Base-by-base conservation (phyloP, 2,329 filamentous ascomycete species). In the Penicillium glabrum region DNA sequence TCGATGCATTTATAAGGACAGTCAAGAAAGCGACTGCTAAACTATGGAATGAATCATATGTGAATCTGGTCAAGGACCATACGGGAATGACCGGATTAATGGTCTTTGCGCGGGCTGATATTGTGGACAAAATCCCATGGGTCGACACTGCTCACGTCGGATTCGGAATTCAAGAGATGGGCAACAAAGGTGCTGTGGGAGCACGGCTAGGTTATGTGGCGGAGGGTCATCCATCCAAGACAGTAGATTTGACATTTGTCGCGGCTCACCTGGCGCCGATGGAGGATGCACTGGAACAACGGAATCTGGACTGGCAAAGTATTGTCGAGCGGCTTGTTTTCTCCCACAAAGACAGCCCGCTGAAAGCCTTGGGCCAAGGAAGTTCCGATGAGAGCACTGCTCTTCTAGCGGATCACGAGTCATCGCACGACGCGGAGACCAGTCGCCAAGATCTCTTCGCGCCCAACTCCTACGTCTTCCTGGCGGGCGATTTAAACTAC, bases 401-500 rank as follows among this genome's bases (percentile, higher is more conserved):
- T 21, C 68, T 77, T 9, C 64, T 79, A 3, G 48, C 50, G 11
- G 57, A 56, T 14, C 62, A 69, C 6, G 52, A 50, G n/a, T 53
- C 65, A 37, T 59, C 61, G 16, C 60, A 66, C n/a, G 56, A 82
- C 65, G 14, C 66, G 58, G 46, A 68, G 54, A 35, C 63, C 62
- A 61, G 61, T 9, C 58, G 65, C n/a, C 61, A 56, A 5, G 72
- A 75, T 23, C 85, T 98, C 54, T 97, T 93, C 78, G 85, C 84
- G 49, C 86, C 90, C 1, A 83, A 82, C 3, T 87, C 87, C 3
- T 87, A 96, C 71, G 80, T 97, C 1, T 96, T 98, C 72, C 81
- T 98, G 46, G 89, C 88, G 0, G 95, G 95, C 24, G 95, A 99
- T 73, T 83, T 99, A 58, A 99, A 99, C 79, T 99, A 99, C 76